A percentile compares a stretch with the other conserved stretches of the same genome.
These are phyloP conservation scores for Ceratocystis lukuohia DNA, from an alignment of 2,329 filamentous ascomycete genomes.

Conservation along the genomic window DNA sequence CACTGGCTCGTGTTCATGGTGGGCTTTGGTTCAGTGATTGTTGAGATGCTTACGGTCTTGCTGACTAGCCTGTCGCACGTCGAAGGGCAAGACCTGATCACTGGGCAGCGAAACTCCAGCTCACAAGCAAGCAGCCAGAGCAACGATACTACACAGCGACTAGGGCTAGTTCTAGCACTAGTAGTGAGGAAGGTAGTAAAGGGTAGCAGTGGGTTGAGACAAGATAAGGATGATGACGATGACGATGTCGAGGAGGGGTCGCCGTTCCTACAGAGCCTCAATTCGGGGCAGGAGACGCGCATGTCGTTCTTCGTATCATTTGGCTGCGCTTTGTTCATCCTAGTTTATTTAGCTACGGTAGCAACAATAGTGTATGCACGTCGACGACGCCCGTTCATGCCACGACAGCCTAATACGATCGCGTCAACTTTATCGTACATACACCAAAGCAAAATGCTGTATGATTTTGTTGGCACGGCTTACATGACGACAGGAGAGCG, in stretches of 20 bases:
- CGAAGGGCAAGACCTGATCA: constrained; percentile 38
- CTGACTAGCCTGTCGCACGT: constrained; percentile 52
- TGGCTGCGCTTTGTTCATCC: constrained; percentile 45
- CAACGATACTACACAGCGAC: too few species aligned
- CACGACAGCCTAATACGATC: constrained; percentile 66
- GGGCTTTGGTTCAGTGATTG: constrained; percentile 55
- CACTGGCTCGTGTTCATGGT: constrained; percentile 55
- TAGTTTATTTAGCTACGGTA: constrained; percentile 50
- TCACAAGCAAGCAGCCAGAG: background rate
- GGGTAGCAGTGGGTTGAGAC: background rate
- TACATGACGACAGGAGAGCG: constrained; percentile 48
- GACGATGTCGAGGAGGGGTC: constrained; percentile 15
- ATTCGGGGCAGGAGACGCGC: constrained; percentile 46
- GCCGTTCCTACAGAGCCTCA: constrained; percentile 25
- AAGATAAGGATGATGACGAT: background rate
- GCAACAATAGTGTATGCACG: constrained; percentile 46
- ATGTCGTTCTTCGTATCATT: constrained; percentile 55
- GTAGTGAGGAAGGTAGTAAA: background rate
- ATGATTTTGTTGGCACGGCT: constrained; percentile 58
- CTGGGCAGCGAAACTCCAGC: constrained; percentile 31
- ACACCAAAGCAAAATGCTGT: constrained; percentile 68
- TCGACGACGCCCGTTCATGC: constrained; percentile 57
- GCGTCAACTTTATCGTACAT: constrained; percentile 64
- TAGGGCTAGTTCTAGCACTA: constrained; percentile 3
- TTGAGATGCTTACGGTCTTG: constrained; percentile 59